phyloP scores from a whole-genome alignment of 2,329 filamentous ascomycete species.

The Talaromyces sp. region DNA sequence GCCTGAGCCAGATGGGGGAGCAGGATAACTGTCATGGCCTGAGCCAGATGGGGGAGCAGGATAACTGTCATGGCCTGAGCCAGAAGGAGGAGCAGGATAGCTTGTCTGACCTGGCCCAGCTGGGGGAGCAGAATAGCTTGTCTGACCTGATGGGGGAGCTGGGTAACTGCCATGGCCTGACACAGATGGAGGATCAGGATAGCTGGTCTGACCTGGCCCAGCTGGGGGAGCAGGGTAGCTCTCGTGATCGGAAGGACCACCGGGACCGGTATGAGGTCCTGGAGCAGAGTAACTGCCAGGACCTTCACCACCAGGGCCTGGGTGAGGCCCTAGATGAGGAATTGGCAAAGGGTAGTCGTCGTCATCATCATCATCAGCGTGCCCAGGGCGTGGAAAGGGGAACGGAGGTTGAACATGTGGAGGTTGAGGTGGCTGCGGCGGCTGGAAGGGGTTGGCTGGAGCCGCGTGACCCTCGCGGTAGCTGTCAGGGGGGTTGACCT shows the following conservation, averaged over 20 bases:
- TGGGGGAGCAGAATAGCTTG: not conserved
- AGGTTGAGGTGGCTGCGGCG: slow-evolving; percentile 3
- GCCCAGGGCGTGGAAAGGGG: not conserved
- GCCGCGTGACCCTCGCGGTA: not conserved
- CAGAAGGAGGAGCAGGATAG: not conserved
- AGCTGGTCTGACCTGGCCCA: not conserved
- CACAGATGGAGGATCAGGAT: not conserved
- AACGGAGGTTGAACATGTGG: not conserved
- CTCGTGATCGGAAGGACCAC: not conserved
- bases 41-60: not conserved
- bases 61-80: not conserved
- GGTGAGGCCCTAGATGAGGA: not conserved
- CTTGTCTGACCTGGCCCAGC: not conserved
- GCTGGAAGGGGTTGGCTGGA: not conserved
- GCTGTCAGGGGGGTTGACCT: not conserved
- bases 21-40: not conserved
- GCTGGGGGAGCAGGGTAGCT: not conserved
- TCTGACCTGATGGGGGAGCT: not conserved
- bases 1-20: not conserved
- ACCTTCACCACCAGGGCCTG: not conserved
- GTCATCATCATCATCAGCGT: not conserved
- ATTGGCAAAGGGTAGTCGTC: not conserved
- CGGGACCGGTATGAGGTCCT: not conserved
- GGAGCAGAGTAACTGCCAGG: not conserved
- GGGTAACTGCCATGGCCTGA: not conserved